Evolutionary conservation across 441 rosid genomes (phyloP), one percentile per base, ranked within the genome.

Genomic region (Mallotus japonicus): DNA sequence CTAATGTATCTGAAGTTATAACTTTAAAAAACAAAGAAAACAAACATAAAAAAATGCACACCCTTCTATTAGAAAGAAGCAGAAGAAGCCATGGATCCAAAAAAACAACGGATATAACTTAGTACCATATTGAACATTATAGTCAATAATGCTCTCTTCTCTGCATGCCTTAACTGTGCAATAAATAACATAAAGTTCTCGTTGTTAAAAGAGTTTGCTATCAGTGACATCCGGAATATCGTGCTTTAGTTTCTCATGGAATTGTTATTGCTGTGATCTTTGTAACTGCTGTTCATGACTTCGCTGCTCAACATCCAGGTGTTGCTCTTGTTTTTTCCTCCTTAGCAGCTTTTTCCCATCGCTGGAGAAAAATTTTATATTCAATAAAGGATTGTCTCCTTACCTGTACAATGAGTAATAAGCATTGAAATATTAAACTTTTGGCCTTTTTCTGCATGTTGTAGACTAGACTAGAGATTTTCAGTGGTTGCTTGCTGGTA

Each of bases 381-480:
- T 89, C 94, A 0, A 68, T 47, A 37, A 50, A 89, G 0, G 94
- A 89, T 72, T 86, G 90, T 73, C 88, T 86, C 78, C 92, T 86
- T 75, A 89, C 89, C 94, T 89, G 78, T 67, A 42, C 24, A 32
- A 80, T 53, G 53, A 47, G 10, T 54, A n/a, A 67, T 12, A 50
- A 50, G 15, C 5, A 50, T 11, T 9, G 8, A 9, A 44, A 44
- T 44, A 44, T 44, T 62, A 37, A n/a, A 44, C 47, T 44, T 44
- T 44, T 44, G 47, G 47, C 15, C 11, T 46, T 15, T 61, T 24
- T 44, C 24, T 64, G 28, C 13, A 8, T 8, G 24, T 49, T 46
- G 37, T n/a, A n/a, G 20, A 1, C 28, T 24, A 24, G 28, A 24
- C 1, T 24, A 24, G 28, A 24, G 28, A 24, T 24, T 24, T 24